A percentile compares a stretch with the other conserved stretches of the same genome.
Evolutionary conservation across 2,329 filamentous ascomycete genomes (phyloP).

Genomic region (Fusarium solani-melongenae): DNA sequence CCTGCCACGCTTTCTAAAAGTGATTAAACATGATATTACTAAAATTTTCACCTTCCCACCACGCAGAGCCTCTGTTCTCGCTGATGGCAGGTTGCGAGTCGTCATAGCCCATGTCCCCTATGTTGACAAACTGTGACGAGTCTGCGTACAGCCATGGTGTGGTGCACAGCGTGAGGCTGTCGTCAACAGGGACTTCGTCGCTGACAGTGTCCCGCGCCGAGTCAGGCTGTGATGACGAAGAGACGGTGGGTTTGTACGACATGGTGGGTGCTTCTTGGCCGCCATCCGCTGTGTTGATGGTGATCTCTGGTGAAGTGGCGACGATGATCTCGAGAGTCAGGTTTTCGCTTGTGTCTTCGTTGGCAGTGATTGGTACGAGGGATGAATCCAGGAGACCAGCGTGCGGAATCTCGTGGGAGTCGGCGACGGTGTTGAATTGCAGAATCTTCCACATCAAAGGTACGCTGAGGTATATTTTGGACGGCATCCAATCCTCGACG

Average conservation of each 20-base stretch:
- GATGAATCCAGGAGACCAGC: constrained; percentile 57
- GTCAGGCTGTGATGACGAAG: constrained; percentile 25
- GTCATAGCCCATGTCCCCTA: constrained; percentile 50
- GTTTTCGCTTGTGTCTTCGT: constrained; percentile 50
- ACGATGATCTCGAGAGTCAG: constrained; percentile 61
- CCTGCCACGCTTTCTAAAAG: constrained; percentile 41
- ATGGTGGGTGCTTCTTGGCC: constrained; percentile 60
- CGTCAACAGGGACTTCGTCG: constrained; percentile 48
- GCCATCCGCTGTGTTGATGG: constrained; percentile 62
- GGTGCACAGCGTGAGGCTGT: constrained; percentile 54
- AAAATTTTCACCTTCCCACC: constrained; percentile 55
- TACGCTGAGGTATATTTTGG: constrained; percentile 63
- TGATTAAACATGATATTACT: constrained; percentile 54
- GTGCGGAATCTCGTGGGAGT: constrained; percentile 49
- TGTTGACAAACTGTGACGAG: constrained; percentile 52
- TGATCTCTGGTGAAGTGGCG: constrained; percentile 62
- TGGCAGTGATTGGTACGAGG: constrained; percentile 46
- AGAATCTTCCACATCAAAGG: constrained; percentile 65
- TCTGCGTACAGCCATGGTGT: constrained; percentile 58
- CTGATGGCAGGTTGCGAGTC: constrained; percentile 43
- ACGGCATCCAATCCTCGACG: constrained; percentile 63
- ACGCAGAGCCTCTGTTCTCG: constrained; percentile 45
- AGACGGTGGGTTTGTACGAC: constrained; percentile 47
- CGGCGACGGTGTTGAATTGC: constrained; percentile 57
- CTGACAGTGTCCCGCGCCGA: constrained; percentile 39